These are phyloP conservation scores for Trichoderma sp. DNA, from an alignment of 2,329 filamentous ascomycete species.

Conservation along the genomic window DNA sequence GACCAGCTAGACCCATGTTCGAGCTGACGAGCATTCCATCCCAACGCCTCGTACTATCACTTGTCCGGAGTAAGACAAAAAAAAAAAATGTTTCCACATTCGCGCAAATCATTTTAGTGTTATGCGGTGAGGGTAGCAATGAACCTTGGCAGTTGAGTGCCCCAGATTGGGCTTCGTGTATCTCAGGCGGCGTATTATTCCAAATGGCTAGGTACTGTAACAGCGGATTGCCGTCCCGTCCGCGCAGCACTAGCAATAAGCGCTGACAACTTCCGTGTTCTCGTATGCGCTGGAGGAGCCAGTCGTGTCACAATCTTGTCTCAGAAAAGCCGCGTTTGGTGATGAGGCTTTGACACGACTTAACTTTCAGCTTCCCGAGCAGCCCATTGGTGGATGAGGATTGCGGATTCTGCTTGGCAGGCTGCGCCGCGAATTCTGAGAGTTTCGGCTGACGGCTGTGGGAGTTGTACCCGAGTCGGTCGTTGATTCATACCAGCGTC, in stretches of 20 bases:
- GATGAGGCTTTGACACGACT: constrained; percentile 6
- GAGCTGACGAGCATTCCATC: neutral
- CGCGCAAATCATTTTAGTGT: neutral
- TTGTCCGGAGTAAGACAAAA: neutral
- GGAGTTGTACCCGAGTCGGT: neutral
- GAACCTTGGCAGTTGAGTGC: neutral
- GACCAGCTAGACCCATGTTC: neutral
- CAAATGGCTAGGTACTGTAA: neutral
- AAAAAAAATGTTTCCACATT: neutral
- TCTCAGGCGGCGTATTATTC: neutral
- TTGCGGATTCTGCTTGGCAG: neutral
- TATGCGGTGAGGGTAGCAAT: neutral
- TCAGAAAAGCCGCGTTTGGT: neutral
- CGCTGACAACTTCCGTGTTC: neutral
- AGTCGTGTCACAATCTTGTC: neutral
- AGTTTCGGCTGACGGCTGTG: neutral
- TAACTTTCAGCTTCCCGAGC: neutral
- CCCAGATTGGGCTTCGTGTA: neutral
- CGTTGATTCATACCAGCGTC: neutral
- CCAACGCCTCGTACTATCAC: neutral
- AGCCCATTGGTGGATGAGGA: neutral
- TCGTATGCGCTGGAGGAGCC: neutral
- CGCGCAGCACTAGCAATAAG: neutral
- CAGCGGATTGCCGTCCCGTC: neutral
- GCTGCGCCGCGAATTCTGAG: neutral